These are phyloP conservation scores for Coniferiporia weirii DNA, from an alignment of 1,284 basidiomycete species.

Conservation along the genomic window DNA sequence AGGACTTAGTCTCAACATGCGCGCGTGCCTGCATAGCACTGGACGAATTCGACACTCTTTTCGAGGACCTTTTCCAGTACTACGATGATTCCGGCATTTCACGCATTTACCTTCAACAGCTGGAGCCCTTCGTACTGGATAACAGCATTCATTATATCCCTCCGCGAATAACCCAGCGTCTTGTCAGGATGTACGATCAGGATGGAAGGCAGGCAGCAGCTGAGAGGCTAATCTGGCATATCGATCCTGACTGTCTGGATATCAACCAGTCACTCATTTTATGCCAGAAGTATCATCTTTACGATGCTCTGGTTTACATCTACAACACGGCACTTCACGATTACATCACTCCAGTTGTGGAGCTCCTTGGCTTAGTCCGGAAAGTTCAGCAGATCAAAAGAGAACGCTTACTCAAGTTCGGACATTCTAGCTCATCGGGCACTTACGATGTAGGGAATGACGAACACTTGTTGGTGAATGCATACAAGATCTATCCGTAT, in stretches of 20 bases:
- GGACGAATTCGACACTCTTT: constrained; percentile 79
- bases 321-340: constrained; percentile 87
- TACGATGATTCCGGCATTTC: constrained; percentile 85
- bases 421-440: constrained; percentile 21
- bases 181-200: constrained; percentile 77
- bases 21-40: constrained; percentile 81
- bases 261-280: constrained; percentile 89
- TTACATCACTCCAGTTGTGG: constrained; percentile 86
- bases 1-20: constrained; percentile 80
- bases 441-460: constrained; percentile 29
- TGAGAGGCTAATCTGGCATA: constrained; percentile 93
- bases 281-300: constrained; percentile 79
- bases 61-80: constrained; percentile 88
- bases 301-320: constrained; percentile 93
- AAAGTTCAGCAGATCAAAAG: constrained; percentile 51
- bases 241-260: constrained; percentile 87
- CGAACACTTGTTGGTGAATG: constrained; percentile 58
- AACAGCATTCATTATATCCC: constrained; percentile 73
- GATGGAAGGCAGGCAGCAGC: constrained; percentile 70
- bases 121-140: constrained; percentile 83
- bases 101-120: constrained; percentile 79
- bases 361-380: constrained; percentile 76
- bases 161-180: constrained; percentile 80
- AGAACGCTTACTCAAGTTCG: constrained; percentile 28
- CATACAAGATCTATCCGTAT: constrained; percentile 92